Evolutionary conservation across 257 asterid genomes (phyloP), one percentile per base, ranked within the genome.

Genomic region (Scutellaria minor): DNA sequence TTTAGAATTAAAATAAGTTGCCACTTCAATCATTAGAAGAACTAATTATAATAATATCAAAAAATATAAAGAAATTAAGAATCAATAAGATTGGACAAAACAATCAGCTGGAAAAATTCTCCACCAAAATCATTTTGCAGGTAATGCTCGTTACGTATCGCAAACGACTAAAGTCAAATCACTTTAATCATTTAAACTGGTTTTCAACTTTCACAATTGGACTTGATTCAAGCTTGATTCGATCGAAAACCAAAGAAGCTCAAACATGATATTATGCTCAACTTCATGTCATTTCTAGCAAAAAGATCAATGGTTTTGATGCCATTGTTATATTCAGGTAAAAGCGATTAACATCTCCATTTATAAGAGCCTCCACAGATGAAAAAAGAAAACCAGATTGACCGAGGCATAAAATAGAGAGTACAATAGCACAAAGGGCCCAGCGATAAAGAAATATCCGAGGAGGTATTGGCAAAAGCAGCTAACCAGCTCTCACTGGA

Each of bases 311-410:
- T 0, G 5, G 37, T 31, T 31, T 31, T 31, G 37, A 31, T 31
- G 37, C 37, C 37, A 31, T 31, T 31, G 37, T 31, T 22, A 24
- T 22, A 55, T 22, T 66, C 72, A 24, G 4, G 31, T 24, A 68
- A 20, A 55, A 41, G 37, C 27, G 2, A 24, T 24, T 24, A 24
- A 24, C 12, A 14, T 18, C 41, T 14, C 48, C 52, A 20, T 7
- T 63, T 22, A 40, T 20, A 62, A 72, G 12, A 27, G 70, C 63
- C 63, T 50, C 54, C 27, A 60, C 46, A 50, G 37, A 31, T 31
- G 37, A 31, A 31, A 47, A 62, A 11, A 22, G 27, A 40, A 61
- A 5, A 51, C 0, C 46, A 4, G 22, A 52, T 8, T 20, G 31
- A 20, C 46, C 37, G 8, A 41, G 6, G 11, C 68, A 1, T 37